A percentile compares a stretch with the other conserved stretches of the same genome.
Conservation (phyloP, 257 asterid species). For the Leptodermis oblonga region DNA sequence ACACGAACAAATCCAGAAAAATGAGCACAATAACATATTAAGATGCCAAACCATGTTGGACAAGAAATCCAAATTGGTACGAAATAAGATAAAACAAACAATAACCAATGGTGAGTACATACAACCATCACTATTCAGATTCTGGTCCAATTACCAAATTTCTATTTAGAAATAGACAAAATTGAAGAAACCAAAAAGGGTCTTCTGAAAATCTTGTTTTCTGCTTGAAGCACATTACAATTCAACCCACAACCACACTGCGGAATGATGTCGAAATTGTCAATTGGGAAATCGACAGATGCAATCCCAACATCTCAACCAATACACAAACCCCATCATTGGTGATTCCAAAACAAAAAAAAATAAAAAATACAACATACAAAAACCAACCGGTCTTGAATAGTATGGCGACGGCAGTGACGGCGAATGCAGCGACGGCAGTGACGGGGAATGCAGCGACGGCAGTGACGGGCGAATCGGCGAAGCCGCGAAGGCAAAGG, state of each 20-base stretch:
- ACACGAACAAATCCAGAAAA: not conserved
- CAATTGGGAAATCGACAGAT: constrained; percentile 51
- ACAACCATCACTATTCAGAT: too few relatives aligned
- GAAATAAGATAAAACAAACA: not conserved
- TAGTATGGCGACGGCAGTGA: too few relatives aligned
- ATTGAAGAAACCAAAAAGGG: constrained; percentile 31
- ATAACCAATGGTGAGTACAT: not conserved
- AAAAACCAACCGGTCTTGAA: too few relatives aligned
- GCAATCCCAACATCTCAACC: constrained; percentile 81
- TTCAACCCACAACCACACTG: constrained; percentile 87
- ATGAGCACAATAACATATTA: not conserved
- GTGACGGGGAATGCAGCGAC: too few relatives aligned
- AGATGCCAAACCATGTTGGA: not conserved
- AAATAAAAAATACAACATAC: too few relatives aligned
- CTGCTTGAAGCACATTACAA: constrained; percentile 30
- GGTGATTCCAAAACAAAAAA: too few relatives aligned
- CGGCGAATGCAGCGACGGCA: too few relatives aligned
- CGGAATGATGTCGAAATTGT: constrained; percentile 51
- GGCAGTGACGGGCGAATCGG: too few relatives aligned
- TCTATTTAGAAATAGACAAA: constrained; percentile 15
- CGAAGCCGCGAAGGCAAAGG: too few relatives aligned
- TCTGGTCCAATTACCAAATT: not conserved
- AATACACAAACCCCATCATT: too few relatives aligned
- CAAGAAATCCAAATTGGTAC: not conserved
- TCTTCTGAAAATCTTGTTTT: constrained; percentile 19